These are phyloP conservation scores for Geotrichum siamense DNA, from an alignment of 1,139 yeast species.

Conservation along the genomic window DNA sequence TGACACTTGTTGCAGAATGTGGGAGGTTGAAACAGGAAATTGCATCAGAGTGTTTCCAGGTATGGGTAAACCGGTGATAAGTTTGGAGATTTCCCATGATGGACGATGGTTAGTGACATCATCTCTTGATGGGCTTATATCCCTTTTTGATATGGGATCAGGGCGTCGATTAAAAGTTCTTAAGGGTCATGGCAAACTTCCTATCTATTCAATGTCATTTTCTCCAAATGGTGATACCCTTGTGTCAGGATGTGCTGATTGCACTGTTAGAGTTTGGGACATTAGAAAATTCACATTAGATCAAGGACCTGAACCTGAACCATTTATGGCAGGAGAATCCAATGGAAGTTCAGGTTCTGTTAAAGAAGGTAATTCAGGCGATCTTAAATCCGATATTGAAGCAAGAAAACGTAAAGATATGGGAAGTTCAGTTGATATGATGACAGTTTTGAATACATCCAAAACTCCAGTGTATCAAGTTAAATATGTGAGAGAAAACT, in stretches of 20 bases:
- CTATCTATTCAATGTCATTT: constrained; percentile 79
- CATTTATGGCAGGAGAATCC: constrained; percentile 18
- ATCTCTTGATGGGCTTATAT: constrained; percentile 85
- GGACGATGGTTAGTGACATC: constrained; percentile 96
- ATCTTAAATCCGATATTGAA: constrained; percentile 30
- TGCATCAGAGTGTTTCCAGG: constrained; percentile 96
- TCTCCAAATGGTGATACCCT: constrained; percentile 83
- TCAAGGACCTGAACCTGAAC: constrained; percentile 61
- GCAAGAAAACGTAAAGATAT: constrained; percentile 53
- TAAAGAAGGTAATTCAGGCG: constrained; percentile 4
- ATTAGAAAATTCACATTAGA: constrained; percentile 77
- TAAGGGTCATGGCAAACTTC: constrained; percentile 87
- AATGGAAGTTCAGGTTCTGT: constrained; percentile 18
- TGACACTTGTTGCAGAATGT: constrained; percentile 94
- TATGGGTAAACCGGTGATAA: constrained; percentile 80
- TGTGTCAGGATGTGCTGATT: constrained; percentile 90
- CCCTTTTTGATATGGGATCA: constrained; percentile 90
- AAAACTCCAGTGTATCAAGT: constrained; percentile 92
- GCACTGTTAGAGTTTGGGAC: constrained; percentile 94
- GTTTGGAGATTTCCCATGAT: constrained; percentile 87
- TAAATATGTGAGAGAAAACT: constrained; percentile 80
- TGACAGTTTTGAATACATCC: constrained; percentile 93
- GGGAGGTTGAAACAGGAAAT: constrained; percentile 89
- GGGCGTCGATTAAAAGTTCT: constrained; percentile 71
- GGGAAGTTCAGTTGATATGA: constrained; percentile 76